A percentile compares a stretch with the other conserved stretches of the same genome.
Evolutionary conservation across 1,284 basidiomycete genomes (phyloP).

Genomic region (Irpex lacteus): DNA sequence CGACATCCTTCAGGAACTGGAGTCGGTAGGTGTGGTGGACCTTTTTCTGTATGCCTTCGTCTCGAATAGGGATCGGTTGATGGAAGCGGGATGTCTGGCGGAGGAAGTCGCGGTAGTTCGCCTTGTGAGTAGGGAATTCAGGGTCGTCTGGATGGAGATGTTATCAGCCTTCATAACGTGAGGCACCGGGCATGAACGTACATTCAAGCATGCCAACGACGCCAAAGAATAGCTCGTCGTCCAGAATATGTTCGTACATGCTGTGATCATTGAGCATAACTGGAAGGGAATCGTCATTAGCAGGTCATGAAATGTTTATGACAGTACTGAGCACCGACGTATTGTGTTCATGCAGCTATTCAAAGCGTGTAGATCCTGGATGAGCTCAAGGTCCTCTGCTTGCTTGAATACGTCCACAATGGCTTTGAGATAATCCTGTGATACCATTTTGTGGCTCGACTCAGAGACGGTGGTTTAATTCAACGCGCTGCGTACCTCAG

Average conservation of each 20-base stretch:
- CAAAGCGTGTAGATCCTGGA: conserved; percentile 86
- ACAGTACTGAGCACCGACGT: conserved; percentile 51
- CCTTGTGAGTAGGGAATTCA: conserved; percentile 93
- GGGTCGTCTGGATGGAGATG: conserved; percentile 74
- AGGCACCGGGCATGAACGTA: conserved; percentile 39
- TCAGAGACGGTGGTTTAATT: conserved; percentile 1
- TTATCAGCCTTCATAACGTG: conserved; percentile 8
- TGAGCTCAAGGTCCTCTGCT: conserved; percentile 90
- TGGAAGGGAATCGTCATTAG: conserved; percentile 32
- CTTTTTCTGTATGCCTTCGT: conserved; percentile 75
- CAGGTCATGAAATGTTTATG: conserved; percentile 4
- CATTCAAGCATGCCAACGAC: conserved; percentile 98
- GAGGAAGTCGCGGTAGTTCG: conserved; percentile 94
- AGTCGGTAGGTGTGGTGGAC: conserved; percentile 97
- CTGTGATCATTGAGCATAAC: conserved; percentile 95
- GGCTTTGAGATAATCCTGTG: conserved; percentile 84
- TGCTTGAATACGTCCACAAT: conserved; percentile 82
- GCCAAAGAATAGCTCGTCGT: conserved; percentile 90
- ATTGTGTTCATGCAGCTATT: conserved; percentile 96
- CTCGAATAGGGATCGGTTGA: conserved; percentile 81
- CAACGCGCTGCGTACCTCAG: conserved; percentile 49
- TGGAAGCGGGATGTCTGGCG: conserved; percentile 80
- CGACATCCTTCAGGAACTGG: conserved; percentile 97
- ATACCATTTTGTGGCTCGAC: conserved; percentile 2
- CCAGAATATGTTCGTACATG: conserved; percentile 93